Conservation (phyloP, 345 rosid genomes). For the Durio zibethinus region DNA sequence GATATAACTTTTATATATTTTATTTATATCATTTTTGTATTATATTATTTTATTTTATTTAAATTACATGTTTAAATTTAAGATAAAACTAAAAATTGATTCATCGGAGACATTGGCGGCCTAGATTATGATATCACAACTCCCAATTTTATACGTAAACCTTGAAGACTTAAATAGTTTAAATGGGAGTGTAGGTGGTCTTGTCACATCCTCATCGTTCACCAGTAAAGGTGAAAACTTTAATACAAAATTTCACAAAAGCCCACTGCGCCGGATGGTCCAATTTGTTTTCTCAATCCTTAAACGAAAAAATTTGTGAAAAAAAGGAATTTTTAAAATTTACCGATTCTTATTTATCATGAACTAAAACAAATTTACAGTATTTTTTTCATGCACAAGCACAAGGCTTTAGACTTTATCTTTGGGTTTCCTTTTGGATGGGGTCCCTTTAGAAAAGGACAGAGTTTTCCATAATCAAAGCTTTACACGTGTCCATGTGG, state of each 20-base stretch:
- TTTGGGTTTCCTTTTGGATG: not conserved
- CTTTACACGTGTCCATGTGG: conserved; percentile 25
- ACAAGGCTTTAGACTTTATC: not conserved
- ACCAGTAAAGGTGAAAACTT: not conserved
- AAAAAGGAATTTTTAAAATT: not conserved
- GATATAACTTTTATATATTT: too few relatives aligned
- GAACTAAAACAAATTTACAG: not conserved
- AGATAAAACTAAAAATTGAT: not conserved
- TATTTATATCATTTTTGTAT: too few relatives aligned
- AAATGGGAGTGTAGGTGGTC: not conserved
- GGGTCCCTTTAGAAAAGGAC: conserved; percentile 12
- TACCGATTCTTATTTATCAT: not conserved
- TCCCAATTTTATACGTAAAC: not conserved
- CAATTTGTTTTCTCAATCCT: conserved; percentile 9
- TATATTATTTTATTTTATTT: too few relatives aligned
- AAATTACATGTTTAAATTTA: too few relatives aligned
- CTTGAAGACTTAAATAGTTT: not conserved
- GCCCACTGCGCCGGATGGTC: conserved; percentile 6
- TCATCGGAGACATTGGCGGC: not conserved
- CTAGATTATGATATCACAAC: not conserved
- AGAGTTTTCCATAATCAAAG: conserved; percentile 12
- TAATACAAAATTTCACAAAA: not conserved
- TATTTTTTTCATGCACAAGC: conserved; percentile 12
- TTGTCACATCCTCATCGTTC: conserved; percentile 14
- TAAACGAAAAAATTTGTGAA: not conserved